phyloP scores from a whole-genome alignment of 148 eudicot species.

The Rhododendron ovatum region DNA sequence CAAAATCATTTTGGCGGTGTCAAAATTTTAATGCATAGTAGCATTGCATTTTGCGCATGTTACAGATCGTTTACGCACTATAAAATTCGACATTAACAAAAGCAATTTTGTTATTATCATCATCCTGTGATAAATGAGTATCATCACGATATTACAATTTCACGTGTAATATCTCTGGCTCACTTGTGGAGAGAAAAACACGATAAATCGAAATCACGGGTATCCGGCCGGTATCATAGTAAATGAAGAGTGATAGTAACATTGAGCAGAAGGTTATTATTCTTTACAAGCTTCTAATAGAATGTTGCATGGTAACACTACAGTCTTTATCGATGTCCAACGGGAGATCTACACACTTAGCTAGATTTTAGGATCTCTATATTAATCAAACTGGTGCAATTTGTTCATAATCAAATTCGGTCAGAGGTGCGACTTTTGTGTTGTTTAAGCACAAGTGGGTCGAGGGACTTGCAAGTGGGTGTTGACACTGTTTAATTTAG shows the following conservation, averaged over 20 bases:
- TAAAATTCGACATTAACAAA: background rate
- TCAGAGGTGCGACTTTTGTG: background rate
- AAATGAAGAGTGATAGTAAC: too few relatives aligned
- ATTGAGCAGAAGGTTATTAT: background rate
- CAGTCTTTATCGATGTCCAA: background rate
- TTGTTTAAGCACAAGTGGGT: background rate
- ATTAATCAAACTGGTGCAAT: background rate
- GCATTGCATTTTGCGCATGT: background rate
- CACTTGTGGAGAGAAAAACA: background rate
- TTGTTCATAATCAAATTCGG: background rate
- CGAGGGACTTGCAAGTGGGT: background rate
- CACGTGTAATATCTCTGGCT: background rate
- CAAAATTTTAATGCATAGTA: background rate
- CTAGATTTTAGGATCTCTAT: background rate
- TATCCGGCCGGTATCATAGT: too few relatives aligned
- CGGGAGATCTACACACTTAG: background rate
- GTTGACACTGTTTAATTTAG: constrained; percentile 8
- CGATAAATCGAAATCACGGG: too few relatives aligned
- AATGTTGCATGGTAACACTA: too few relatives aligned
- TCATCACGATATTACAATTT: background rate
- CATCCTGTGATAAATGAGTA: background rate
- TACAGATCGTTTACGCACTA: background rate
- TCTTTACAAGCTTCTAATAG: too few relatives aligned
- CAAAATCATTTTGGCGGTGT: background rate
- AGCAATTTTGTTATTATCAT: background rate